Base-by-base conservation (phyloP, 352 stramenopile species). In the Phytophthora megakarya region DNA sequence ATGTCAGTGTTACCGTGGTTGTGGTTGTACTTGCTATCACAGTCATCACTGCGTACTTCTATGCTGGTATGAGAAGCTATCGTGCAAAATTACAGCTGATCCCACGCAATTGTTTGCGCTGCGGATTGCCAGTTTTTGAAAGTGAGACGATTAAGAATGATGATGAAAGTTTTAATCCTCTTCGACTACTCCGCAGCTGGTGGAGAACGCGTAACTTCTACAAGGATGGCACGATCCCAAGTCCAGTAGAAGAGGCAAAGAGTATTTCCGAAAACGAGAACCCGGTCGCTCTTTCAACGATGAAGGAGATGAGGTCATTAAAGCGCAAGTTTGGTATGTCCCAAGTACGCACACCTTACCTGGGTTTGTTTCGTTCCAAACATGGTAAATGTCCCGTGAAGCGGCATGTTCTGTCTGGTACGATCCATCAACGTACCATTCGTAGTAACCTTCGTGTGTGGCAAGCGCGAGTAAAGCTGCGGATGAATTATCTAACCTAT, bases 401-500 rank as follows among this genome's bases (percentile, higher is more conserved):
- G 40, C 71, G 82, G 8, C 73, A 87, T 19, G 52, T 67, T 7
- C 70, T 92, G 0, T 76, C 53, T 7, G 81, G 80, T 10, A 62
- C 30, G 26, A 80, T 90, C 9, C 73, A 88, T 11, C 78, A 89
- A 47, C 80, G 84, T 7, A 90, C 80, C 6, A 79, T 92, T 33
- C 80, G 84, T 8, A 82, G 76, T 45, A 92, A 92, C 35, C 48
- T 92, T 15, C 80, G 84, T 5, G 84, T 92, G 15, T 92, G 84
- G 84, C 84, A 92, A 52, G 84, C 84, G 5, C 70, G 84, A 3
- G 77, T 90, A 5, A 92, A 92, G 54, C 65, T 92, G 19, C 84
- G 84, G 26, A 92, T 92, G 84, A 92, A 92, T 70, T 91, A 91
- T 53, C 67, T 90, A 21, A 89, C 84, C 35, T 92, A 92, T 67